Conservation (phyloP, 1,284 basidiomycete genomes). For the Ceratobasidium theobromae region DNA sequence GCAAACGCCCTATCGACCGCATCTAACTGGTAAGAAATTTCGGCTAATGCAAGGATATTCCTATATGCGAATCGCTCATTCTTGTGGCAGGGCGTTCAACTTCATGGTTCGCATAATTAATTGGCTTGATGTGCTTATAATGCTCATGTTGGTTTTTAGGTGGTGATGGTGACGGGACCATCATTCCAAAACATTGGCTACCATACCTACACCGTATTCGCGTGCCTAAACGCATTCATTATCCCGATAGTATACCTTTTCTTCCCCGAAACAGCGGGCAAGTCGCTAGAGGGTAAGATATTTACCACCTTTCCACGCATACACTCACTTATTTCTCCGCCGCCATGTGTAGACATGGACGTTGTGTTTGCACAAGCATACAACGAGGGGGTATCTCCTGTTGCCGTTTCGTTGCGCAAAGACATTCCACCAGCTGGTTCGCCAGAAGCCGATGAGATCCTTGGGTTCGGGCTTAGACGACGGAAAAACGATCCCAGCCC, state of each 20-base stretch:
- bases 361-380: slow-evolving; percentile 62
- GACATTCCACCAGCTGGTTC: slow-evolving; percentile 48
- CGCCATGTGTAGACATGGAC: slow-evolving; percentile 54
- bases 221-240: slow-evolving; percentile 59
- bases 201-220: slow-evolving; percentile 66
- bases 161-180: slow-evolving; percentile 65
- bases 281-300: slow-evolving; percentile 59
- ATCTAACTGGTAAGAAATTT: slow-evolving; percentile 46
- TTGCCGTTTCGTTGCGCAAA: slow-evolving; percentile 57
- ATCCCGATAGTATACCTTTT: slow-evolving; percentile 62
- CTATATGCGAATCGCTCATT: neutral
- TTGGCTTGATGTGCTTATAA: neutral
- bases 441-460: slow-evolving; percentile 17
- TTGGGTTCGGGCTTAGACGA: slow-evolving; percentile 2
- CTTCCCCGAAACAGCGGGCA: slow-evolving; percentile 69
- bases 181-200: slow-evolving; percentile 64
- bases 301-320: neutral
- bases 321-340: neutral
- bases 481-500: slow-evolving; percentile 30
- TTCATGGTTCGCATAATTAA: slow-evolving; percentile 51
- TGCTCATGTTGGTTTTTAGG: slow-evolving; percentile 35
- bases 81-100: slow-evolving; percentile 61
- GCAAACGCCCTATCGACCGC: slow-evolving; percentile 69
- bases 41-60: slow-evolving; percentile 44
- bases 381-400: slow-evolving; percentile 58